Evolutionary conservation across 2,329 filamentous ascomycete genomes (phyloP).

Genomic region (Pyrenochaeta sp.): DNA sequence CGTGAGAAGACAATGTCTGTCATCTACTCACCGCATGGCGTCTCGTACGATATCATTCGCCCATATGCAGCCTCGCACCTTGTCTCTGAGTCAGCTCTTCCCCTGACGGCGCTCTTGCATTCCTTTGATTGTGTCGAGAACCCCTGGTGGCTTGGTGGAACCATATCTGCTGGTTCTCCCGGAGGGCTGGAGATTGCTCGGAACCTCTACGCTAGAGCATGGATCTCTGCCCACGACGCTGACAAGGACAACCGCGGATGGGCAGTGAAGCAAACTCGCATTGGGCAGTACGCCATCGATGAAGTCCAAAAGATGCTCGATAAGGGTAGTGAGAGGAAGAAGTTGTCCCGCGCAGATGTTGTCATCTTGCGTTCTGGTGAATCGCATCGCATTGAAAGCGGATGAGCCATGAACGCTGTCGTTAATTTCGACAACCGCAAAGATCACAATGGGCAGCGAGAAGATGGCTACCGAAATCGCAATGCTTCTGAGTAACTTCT

Average conservation of each 20-base stretch:
- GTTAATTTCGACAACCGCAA: background rate
- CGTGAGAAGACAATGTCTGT: slow-evolving; percentile 63
- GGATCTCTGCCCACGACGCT: slow-evolving; percentile 70
- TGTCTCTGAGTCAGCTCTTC: slow-evolving; percentile 64
- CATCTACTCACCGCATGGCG: slow-evolving; percentile 72
- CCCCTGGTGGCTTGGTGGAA: slow-evolving; percentile 69
- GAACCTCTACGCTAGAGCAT: slow-evolving; percentile 62
- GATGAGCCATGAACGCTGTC: slow-evolving; percentile 10
- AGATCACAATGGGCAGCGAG: background rate
- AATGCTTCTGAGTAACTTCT: too few relatives aligned
- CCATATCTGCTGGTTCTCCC: slow-evolving; percentile 65
- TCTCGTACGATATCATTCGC: slow-evolving; percentile 62
- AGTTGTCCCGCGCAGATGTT: slow-evolving; percentile 22
- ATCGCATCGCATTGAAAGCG: slow-evolving; percentile 27
- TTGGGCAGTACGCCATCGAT: slow-evolving; percentile 44
- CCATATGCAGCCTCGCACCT: slow-evolving; percentile 68
- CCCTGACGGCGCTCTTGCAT: slow-evolving; percentile 71
- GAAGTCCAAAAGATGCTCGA: slow-evolving; percentile 41
- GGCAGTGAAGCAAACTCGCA: slow-evolving; percentile 61
- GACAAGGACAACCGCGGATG: slow-evolving; percentile 65
- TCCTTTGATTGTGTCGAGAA: slow-evolving; percentile 68
- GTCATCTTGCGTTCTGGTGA: slow-evolving; percentile 30
- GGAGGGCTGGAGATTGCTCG: slow-evolving; percentile 66
- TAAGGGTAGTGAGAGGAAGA: slow-evolving; percentile 19
- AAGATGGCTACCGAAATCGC: too few relatives aligned